Evolutionary conservation across 768 basidiomycete species (phyloP).

Genomic region (Rhodotorula toruloides): DNA sequence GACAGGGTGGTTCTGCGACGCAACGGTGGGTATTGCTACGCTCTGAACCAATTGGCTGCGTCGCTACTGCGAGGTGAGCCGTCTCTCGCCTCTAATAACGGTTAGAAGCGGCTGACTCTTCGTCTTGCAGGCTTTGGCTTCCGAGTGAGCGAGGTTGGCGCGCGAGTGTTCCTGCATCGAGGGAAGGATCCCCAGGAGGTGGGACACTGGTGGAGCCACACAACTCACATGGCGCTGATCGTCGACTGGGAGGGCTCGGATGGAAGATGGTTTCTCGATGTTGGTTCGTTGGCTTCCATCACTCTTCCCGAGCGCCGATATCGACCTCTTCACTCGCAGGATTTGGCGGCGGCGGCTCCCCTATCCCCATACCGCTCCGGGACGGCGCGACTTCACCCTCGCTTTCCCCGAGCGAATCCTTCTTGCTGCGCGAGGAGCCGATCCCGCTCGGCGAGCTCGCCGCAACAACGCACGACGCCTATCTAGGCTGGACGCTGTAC

Average conservation of each 20-base stretch:
- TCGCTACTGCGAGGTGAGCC: constrained; percentile 17
- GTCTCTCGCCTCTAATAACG: not conserved
- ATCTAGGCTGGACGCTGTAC: not conserved
- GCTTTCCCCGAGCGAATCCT: constrained; percentile 12
- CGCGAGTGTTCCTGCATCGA: constrained; percentile 22
- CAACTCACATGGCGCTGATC: constrained; percentile 15
- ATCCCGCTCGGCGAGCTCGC: constrained; percentile 16
- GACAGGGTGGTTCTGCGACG: constrained; percentile 5
- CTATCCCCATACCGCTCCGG: constrained; percentile 12
- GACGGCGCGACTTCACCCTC: constrained; percentile 22
- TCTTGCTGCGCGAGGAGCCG: constrained; percentile 15
- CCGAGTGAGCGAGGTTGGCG: constrained; percentile 20
- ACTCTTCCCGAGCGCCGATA: not conserved
- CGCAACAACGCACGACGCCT: not conserved
- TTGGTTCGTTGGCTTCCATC: not conserved
- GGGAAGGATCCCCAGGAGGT: constrained; percentile 16
- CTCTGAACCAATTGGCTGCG: constrained; percentile 2
- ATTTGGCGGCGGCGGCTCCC: constrained; percentile 27
- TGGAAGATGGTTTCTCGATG: constrained; percentile 8
- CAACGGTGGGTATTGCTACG: constrained; percentile 25
- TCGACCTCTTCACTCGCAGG: not conserved
- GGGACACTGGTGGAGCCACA: constrained; percentile 17
- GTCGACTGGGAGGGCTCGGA: constrained; percentile 20
- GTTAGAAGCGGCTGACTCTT: too few species aligned
- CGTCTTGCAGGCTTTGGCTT: constrained; percentile 25